Base-by-base conservation (phyloP, 202 grass and related monocot species). In the Miscanthus sacchariflorus region DNA sequence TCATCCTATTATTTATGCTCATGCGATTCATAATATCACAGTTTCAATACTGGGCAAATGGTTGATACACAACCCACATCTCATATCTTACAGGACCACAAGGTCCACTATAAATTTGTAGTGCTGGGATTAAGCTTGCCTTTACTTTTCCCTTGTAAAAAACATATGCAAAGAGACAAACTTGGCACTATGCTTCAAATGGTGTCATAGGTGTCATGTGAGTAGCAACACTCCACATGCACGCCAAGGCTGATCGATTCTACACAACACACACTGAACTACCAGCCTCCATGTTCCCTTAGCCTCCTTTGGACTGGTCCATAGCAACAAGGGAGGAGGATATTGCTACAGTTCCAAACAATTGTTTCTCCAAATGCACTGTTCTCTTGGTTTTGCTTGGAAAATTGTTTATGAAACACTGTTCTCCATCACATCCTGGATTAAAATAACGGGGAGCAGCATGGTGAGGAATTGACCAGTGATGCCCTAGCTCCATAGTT, bases 401-500 rank as follows among this genome's bases (percentile, higher is more conserved):
- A 85, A 54, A 85, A 5, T 46, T 78, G 67, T 52, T 74, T 21
- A 72, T 59, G 5, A 14, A 48, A 25, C 33, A 87, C 58, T 48
- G 46, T 68, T 79, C n/a, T 44, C 68, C 61, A 87, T 87, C 89
- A 83, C 84, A 87, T 73, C 84, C 33, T 4, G 56, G 54, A 74
- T 87, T 80, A 83, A 83, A 83, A 79, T 74, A 87, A 86, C 78
- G 79, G 90, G 86, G 73, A 89, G 74, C 83, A 89, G 79, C 39
- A 92, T 89, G 78, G 87, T 89, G 90, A 86, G 73, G 74, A 69
- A 87, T 92, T 92, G 87, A 89, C 87, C 45, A 42, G 25, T 66
- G 90, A 76, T 83, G 39, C 79, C 67, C 90, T 92, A 92, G 83
- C 33, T 21, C 5, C 56, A 45, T 92, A 89, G 90, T 45, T 92